Evolutionary conservation across 495 filamentous ascomycete genomes (phyloP).

Genomic region (Staphylotrichum tortipilum): DNA sequence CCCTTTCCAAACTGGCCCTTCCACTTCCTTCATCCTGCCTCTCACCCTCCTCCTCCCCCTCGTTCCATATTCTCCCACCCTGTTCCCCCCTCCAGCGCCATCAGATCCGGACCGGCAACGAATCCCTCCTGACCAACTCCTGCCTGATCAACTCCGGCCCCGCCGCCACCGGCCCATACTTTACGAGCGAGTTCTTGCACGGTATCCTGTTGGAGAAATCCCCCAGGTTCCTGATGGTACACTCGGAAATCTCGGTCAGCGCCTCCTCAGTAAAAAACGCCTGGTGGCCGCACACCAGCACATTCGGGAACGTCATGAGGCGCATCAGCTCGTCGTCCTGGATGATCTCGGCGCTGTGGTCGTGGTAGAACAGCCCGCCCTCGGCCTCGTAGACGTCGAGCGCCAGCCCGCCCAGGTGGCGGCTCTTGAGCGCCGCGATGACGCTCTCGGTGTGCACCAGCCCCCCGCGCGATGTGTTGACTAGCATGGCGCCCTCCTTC

Average conservation of each 20-base stretch:
- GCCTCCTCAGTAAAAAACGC: constrained; percentile 64
- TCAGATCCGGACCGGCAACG: constrained; percentile 21
- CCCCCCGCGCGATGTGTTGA: constrained; percentile 60
- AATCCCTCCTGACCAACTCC: constrained; percentile 7
- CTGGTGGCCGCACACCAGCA: constrained; percentile 59
- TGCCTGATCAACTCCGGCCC: too few relatives aligned
- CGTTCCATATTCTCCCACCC: background rate
- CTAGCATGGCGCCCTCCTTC: constrained; percentile 51
- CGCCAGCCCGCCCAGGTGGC: constrained; percentile 46
- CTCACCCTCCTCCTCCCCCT: too few relatives aligned
- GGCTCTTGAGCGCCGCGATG: constrained; percentile 52
- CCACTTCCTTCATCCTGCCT: too few relatives aligned
- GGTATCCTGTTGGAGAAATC: constrained; percentile 23
- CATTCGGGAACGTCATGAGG: constrained; percentile 64
- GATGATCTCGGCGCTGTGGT: constrained; percentile 59
- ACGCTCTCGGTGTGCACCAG: constrained; percentile 52
- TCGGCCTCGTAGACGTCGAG: constrained; percentile 52
- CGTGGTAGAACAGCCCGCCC: constrained; percentile 52
- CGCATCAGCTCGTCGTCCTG: constrained; percentile 60
- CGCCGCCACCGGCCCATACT: too few relatives aligned
- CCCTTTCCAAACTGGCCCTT: too few relatives aligned
- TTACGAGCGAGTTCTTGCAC: constrained; percentile 34
- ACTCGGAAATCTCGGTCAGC: constrained; percentile 53
- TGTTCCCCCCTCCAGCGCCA: background rate
- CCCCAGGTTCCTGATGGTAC: constrained; percentile 48